A percentile compares a stretch with the other conserved stretches of the same genome.
Conservation (phyloP, 208 protist genomes). For the Wallacemonas rigidus region DNA sequence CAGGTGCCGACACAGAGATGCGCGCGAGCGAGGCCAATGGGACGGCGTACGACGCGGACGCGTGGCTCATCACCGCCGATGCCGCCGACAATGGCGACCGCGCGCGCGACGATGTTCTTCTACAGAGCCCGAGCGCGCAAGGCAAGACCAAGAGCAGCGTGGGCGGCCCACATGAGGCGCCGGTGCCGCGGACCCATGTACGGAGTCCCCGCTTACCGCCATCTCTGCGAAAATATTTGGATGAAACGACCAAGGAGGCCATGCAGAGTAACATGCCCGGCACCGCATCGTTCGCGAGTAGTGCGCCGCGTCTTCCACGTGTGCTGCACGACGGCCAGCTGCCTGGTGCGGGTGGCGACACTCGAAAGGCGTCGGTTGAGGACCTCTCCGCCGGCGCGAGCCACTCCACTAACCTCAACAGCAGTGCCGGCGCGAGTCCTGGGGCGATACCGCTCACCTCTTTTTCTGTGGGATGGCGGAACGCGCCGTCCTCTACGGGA, state of each 20-base stretch:
- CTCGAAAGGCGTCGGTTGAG: not conserved
- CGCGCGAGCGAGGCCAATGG: not conserved
- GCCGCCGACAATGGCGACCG: not conserved
- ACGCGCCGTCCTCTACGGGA: not conserved
- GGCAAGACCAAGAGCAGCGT: too few species aligned
- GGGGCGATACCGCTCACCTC: not conserved
- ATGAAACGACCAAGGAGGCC: not conserved
- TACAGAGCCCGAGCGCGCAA: too few species aligned
- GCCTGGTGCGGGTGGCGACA: too few species aligned
- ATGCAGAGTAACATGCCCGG: not conserved
- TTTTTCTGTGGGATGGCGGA: slow-evolving; percentile 12
- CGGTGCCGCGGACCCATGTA: not conserved
- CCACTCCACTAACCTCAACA: not conserved
- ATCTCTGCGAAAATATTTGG: slow-evolving; percentile 1
- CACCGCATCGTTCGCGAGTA: too few species aligned
- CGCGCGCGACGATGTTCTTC: too few species aligned
- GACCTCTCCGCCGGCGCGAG: slow-evolving; percentile 1
- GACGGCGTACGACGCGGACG: not conserved
- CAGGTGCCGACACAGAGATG: not conserved
- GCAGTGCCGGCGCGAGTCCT: not conserved
- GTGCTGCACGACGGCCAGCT: too few species aligned
- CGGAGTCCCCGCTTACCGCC: not conserved
- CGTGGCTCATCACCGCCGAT: slow-evolving; percentile 10
- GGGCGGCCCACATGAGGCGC: not conserved
- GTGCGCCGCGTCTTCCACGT: too few species aligned